These are phyloP conservation scores for Astrothelium subdiscretum DNA, from an alignment of 495 filamentous ascomycete species.

Conservation along the genomic window DNA sequence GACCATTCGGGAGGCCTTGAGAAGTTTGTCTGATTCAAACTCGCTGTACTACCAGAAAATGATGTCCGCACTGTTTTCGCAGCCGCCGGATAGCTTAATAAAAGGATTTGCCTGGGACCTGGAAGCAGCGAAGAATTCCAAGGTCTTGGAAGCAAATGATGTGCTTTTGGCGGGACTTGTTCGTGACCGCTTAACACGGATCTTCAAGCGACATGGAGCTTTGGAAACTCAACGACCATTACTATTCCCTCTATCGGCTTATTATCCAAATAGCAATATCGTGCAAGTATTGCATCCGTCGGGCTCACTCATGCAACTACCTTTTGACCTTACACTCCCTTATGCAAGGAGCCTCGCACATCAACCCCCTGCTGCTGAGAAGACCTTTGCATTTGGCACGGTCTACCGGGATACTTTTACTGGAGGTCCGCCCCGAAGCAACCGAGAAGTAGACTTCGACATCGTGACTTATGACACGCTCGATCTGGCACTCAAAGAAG, in stretches of 20 bases:
- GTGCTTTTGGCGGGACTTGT: constrained; percentile 62
- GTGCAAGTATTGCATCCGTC: constrained; percentile 70
- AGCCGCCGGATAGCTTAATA: constrained; percentile 41
- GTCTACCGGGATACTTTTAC: constrained; percentile 74
- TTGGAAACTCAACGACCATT: constrained; percentile 63
- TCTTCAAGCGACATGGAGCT: constrained; percentile 88
- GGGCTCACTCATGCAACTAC: constrained; percentile 78
- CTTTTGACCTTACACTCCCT: constrained; percentile 83
- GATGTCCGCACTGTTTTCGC: constrained; percentile 69
- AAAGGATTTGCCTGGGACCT: constrained; percentile 87
- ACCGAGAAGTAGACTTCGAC: constrained; percentile 91
- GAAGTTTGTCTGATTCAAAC: constrained; percentile 63
- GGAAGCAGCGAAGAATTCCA: constrained; percentile 32
- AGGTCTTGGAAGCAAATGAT: constrained; percentile 45
- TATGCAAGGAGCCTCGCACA: constrained; percentile 77
- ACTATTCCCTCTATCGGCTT: constrained; percentile 68
- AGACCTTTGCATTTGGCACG: constrained; percentile 78
- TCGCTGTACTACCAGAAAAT: constrained; percentile 88
- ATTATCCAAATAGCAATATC: constrained; percentile 57
- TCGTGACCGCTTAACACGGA: constrained; percentile 59
- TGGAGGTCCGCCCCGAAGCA: constrained; percentile 67
- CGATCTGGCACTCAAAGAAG: constrained; percentile 83
- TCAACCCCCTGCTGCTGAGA: constrained; percentile 52
- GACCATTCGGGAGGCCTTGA: constrained; percentile 68
- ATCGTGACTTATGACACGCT: constrained; percentile 68